Evolutionary conservation across 1,139 yeast species (phyloP).

Genomic region (Diutina neorugosa): DNA sequence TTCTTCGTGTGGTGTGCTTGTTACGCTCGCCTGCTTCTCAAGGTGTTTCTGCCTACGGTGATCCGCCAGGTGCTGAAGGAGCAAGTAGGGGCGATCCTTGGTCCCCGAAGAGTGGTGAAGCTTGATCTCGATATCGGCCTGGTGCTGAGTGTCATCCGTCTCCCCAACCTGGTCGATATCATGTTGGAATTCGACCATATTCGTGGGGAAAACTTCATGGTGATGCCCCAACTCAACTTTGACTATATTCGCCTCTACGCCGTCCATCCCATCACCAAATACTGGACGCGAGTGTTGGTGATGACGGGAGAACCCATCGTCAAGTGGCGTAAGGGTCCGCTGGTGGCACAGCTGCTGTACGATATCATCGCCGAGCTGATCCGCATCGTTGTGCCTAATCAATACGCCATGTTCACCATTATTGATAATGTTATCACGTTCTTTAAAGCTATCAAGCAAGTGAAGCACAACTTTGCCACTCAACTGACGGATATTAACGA

Average conservation of each 20-base stretch:
- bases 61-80: constrained; percentile 17
- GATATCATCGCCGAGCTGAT: constrained; percentile 18
- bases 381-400: constrained; percentile 40
- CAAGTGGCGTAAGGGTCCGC: not conserved
- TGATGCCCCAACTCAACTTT: constrained; percentile 18
- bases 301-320: constrained; percentile 22
- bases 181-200: constrained; percentile 38
- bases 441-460: constrained; percentile 46
- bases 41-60: constrained; percentile 25
- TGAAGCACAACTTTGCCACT: constrained; percentile 36
- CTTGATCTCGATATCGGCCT: constrained; percentile 28
- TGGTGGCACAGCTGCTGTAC: constrained; percentile 11
- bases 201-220: constrained; percentile 17
- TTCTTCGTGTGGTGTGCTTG: constrained; percentile 33
- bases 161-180: constrained; percentile 40
- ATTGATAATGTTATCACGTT: constrained; percentile 55
- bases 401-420: constrained; percentile 51
- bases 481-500: constrained; percentile 27
- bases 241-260: constrained; percentile 37
- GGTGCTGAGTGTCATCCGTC: constrained; percentile 30
- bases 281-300: constrained; percentile 30
- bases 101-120: constrained; percentile 12
- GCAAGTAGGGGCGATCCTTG: constrained; percentile 14
- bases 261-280: constrained; percentile 39
- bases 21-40: constrained; percentile 26